Percentiles rank a stretch among this genome's conserved stretches.
Conservation (phyloP, 2,329 filamentous ascomycete genomes). For the Verticillium albo-atrum region DNA sequence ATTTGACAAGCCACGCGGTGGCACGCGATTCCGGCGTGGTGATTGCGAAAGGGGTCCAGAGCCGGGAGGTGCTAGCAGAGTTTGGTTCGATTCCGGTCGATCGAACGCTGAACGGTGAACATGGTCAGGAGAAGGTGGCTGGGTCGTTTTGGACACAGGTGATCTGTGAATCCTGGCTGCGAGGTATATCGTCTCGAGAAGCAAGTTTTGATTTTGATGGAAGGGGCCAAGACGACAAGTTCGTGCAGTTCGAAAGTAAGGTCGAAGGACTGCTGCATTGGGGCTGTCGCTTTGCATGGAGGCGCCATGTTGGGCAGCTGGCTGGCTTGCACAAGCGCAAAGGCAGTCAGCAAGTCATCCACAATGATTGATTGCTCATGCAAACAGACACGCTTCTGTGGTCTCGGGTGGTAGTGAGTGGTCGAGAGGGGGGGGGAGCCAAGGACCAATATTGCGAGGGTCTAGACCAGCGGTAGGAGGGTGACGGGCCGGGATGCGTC, state of each 20-base stretch:
- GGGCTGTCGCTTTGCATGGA: neutral
- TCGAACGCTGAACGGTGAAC: neutral
- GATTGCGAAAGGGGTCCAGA: neutral
- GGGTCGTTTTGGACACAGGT: too few relatives aligned
- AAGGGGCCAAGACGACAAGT: too few relatives aligned
- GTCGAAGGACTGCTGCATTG: neutral
- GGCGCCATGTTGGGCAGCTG: neutral
- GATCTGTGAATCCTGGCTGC: neutral
- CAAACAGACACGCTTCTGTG: neutral
- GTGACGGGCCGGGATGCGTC: neutral
- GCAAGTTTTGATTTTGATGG: neutral
- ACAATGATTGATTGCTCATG: neutral
- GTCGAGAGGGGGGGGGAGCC: neutral
- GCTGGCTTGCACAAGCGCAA: neutral
- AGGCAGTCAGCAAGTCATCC: neutral
- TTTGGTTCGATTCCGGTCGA: neutral
- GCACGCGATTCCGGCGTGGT: neutral
- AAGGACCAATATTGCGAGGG: constrained; percentile 2
- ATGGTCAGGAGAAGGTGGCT: neutral
- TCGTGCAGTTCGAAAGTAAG: neutral
- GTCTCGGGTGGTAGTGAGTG: neutral
- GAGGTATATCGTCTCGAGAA: neutral
- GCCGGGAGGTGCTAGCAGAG: neutral
- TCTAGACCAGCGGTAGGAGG: neutral
- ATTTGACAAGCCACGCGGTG: constrained; percentile 1